Base-by-base conservation (phyloP, 345 rosid genomes). In the Rhizophora mangle region DNA sequence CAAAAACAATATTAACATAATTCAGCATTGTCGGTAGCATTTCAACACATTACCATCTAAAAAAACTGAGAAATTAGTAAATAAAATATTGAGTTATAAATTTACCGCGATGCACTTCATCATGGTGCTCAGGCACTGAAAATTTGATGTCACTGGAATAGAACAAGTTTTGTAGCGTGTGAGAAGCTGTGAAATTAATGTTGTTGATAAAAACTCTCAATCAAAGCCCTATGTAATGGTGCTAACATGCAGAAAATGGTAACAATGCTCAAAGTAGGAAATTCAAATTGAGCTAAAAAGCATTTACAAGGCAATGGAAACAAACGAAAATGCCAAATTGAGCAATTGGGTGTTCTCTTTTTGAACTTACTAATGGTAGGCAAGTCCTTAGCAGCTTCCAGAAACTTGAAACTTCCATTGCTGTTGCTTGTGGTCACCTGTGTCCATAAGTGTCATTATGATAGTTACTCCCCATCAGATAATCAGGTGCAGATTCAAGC, bases 31-130 rank as follows among this genome's bases (percentile, higher is more conserved):
- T 43, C 13, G 19, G 15, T 43, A 43, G 5, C 49, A 43, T 43
- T 43, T 43, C 49, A 43, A 13, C 18, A 43, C 0, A 43, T 0
- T 43, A 15, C 19, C 49, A 13, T 43, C 0, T 0, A 13, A 43
- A 43, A 43, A 43, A 43, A 43, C 37, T 2, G 5, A 43, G 5
- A 43, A 43, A 43, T 43, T 43, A 43, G 5, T 13, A 43, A 13
- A 43, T 43, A 43, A 13, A 43, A 13, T 43, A 43, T 43, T 21
- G 31, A 56, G 29, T 4, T 10, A 11, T 21, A 56, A 56, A 21
- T 27, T 71, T 77, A 95, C 96, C 85, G 97, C 97, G 66, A 95
- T 92, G 88, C 97, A 92, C 81, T 90, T 95, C 92, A 95, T 92
- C 71, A 84, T 82, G 59, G 89, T 92, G 85, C 83, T 81, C 79